Percentiles rank a stretch among this genome's conserved stretches.
phyloP scores from a whole-genome alignment of 805 yeast genomes.

The Starmerella asiatica region DNA sequence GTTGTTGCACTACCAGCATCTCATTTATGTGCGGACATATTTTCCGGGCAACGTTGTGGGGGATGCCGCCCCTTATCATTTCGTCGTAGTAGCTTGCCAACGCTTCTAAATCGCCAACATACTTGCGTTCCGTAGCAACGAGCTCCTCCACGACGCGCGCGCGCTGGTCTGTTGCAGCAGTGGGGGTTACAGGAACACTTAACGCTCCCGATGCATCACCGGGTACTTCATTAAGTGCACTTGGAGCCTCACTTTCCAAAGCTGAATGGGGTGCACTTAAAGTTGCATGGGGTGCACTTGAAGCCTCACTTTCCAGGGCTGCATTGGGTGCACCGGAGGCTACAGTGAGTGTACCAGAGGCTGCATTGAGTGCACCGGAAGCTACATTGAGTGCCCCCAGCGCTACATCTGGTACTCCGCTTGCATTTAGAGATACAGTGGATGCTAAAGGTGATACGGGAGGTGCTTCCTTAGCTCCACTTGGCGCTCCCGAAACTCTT shows the following conservation, averaged over 20 bases:
- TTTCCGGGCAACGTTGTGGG: conserved; percentile 66
- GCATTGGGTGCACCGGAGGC: not conserved
- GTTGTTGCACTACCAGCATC: conserved; percentile 81
- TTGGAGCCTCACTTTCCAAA: too few species aligned
- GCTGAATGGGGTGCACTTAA: too few species aligned
- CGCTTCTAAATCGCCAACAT: conserved; percentile 78
- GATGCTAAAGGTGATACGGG: too few species aligned
- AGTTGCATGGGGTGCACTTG: too few species aligned
- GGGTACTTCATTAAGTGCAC: too few species aligned
- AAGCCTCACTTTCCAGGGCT: too few species aligned
- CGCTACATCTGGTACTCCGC: not conserved
- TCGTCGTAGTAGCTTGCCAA: conserved; percentile 55
- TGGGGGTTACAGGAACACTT: too few species aligned
- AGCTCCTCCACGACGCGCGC: conserved; percentile 74
- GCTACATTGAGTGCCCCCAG: not conserved
- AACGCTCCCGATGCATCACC: too few species aligned
- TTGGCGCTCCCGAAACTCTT: too few species aligned
- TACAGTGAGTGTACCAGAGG: not conserved
- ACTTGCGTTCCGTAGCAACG: conserved; percentile 80
- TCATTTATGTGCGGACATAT: conserved; percentile 75
- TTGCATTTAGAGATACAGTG: too few species aligned
- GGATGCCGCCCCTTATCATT: conserved; percentile 50
- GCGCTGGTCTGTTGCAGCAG: conserved; percentile 29
- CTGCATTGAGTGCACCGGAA: not conserved
- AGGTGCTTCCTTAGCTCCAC: too few species aligned